Evolutionary conservation across 2,329 filamentous ascomycete genomes (phyloP).

Genomic region (Xylogone sp.): DNA sequence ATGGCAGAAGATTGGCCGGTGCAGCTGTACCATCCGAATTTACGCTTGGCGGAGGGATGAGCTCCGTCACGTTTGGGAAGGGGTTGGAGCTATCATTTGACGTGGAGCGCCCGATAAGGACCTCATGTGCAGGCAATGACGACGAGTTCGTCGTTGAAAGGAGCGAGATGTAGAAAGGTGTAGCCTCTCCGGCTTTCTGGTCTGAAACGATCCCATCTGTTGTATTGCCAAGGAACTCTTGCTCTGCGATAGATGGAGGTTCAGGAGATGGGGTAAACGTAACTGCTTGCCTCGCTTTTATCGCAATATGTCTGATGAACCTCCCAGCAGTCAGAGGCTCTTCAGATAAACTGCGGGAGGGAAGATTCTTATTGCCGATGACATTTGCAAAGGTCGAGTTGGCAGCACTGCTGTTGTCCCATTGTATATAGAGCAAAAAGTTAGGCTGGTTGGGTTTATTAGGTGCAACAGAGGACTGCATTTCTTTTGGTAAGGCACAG

Average conservation of each 20-base stretch:
- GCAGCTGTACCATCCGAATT: constrained; percentile 69
- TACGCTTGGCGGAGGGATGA: constrained; percentile 61
- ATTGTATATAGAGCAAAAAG: constrained; percentile 75
- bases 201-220: constrained; percentile 67
- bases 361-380: constrained; percentile 20
- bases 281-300: constrained; percentile 29
- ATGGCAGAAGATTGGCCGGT: constrained; percentile 67
- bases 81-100: constrained; percentile 11
- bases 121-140: constrained; percentile 20
- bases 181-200: constrained; percentile 77
- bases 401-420: constrained; percentile 54
- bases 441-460: constrained; percentile 68
- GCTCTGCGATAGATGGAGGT: constrained; percentile 54
- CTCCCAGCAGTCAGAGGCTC: constrained; percentile 29
- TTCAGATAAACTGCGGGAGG: constrained; percentile 16
- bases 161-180: constrained; percentile 83
- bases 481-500: constrained; percentile 76
- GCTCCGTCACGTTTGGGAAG: constrained; percentile 40
- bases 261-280: constrained; percentile 39
- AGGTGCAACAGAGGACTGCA: constrained; percentile 60
- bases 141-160: constrained; percentile 42
- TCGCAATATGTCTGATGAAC: constrained; percentile 24
- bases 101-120: constrained; percentile 9
- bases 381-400: constrained; percentile 38
- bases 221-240: constrained; percentile 78